These are phyloP conservation scores for Rhizophora mangle DNA, from an alignment of 345 rosid species.

Conservation along the genomic window DNA sequence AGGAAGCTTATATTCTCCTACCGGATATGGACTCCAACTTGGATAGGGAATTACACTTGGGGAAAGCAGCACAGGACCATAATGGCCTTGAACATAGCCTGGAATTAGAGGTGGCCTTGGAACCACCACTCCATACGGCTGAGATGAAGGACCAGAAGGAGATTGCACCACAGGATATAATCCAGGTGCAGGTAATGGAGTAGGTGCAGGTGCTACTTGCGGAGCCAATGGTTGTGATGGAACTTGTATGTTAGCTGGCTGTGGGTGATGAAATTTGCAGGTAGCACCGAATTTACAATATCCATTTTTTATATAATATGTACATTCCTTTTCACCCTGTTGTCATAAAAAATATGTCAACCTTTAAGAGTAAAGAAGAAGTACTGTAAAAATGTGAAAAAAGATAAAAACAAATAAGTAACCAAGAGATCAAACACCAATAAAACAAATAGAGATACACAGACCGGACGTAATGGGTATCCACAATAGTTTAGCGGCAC, in stretches of 20 bases:
- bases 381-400: background rate
- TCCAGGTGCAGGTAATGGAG: constrained; percentile 51
- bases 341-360: constrained; percentile 8
- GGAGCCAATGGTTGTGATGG: constrained; percentile 48
- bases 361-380: constrained; percentile 13
- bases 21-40: constrained; percentile 76
- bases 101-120: constrained; percentile 73
- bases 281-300: constrained; percentile 85
- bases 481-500: constrained; percentile 62
- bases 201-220: constrained; percentile 46
- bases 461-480: constrained; percentile 83
- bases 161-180: constrained; percentile 62
- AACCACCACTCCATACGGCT: constrained; percentile 68
- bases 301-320: constrained; percentile 83
- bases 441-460: constrained; percentile 25
- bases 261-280: constrained; percentile 89
- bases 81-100: constrained; percentile 64
- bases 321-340: constrained; percentile 93
- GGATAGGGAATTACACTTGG: constrained; percentile 64
- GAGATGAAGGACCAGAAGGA: constrained; percentile 56
- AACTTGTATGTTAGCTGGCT: constrained; percentile 46
- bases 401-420: background rate
- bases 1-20: constrained; percentile 25
- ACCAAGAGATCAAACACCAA: background rate
- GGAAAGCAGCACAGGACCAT: constrained; percentile 69